A percentile compares a stretch with the other conserved stretches of the same genome.
These are phyloP conservation scores for Davidsoniella neocaledoniae DNA, from an alignment of 2,329 filamentous ascomycete genomes.

Conservation along the genomic window DNA sequence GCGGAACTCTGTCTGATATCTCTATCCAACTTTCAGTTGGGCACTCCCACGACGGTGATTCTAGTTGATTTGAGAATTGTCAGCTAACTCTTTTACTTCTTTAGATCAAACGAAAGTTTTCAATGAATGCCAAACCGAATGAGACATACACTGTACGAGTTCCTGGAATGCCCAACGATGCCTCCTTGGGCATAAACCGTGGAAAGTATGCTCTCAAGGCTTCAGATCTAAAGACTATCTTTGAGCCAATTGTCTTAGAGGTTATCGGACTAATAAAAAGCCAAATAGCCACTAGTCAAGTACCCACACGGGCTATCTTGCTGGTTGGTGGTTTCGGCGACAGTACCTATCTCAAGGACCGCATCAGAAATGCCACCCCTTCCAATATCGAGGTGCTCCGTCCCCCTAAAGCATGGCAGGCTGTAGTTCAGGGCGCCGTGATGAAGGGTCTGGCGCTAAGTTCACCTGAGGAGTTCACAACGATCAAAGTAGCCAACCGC, in stretches of 20 bases:
- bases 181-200: conserved; percentile 22
- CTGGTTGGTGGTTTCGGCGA: conserved; percentile 33
- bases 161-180: conserved; percentile 22
- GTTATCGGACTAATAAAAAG: conserved; percentile 19
- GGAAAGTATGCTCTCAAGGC: conserved; percentile 23
- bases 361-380: conserved; percentile 22
- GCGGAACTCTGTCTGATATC: neutral
- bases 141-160: conserved; percentile 20
- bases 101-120: conserved; percentile 22
- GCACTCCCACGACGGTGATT: no score
- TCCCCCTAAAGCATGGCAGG: conserved; percentile 31
- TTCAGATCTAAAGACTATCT: conserved; percentile 24
- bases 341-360: conserved; percentile 27
- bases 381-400: conserved; percentile 27
- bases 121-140: conserved; percentile 21
- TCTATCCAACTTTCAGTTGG: no score
- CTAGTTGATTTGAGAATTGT: no score
- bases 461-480: conserved; percentile 18
- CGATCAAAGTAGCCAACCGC: conserved; percentile 24
- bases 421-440: conserved; percentile 34
- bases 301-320: conserved; percentile 28
- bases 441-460: conserved; percentile 29
- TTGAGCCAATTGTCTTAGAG: neutral
- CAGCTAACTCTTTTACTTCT: no score
- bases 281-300: conserved; percentile 26